Evolutionary conservation across 345 rosid species (phyloP), one percentile per base, ranked within the genome.

Genomic region (Citrus glauca): DNA sequence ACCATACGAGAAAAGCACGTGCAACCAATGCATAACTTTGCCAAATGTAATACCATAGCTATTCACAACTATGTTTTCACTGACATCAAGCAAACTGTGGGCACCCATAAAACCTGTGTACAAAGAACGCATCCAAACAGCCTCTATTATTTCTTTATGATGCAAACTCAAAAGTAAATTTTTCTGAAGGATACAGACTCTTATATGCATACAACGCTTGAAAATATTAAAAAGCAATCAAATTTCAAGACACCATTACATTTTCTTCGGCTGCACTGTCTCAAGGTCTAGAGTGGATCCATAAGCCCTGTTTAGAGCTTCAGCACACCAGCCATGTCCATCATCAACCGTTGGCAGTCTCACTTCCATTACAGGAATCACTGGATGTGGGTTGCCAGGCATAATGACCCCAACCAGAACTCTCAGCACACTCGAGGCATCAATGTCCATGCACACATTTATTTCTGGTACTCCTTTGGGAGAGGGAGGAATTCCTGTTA

Each of bases 271-370:
- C 80, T 86, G 91, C 80, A 91, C 75, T n/a, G 92, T 85, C 79
- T 84, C 86, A 30, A 95, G 69, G 84, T 87, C 93, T 6, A 93
- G 82, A 68, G 82, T 57, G 32, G 94, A 83, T 27, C 96, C 94
- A 37, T 90, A 89, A 40, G 86, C 77, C 74, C 72, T 86, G 82
- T 81, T 76, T 57, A 95, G 86, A 64, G 94, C 97, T 71, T 86
- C 88, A 1, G 90, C 90, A 42, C 93, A 91, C 97, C 97, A 93
- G 45, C 94, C 96, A 69, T 93, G 96, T 42, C 98, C 96, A 68
- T 90, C 94, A 68, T 93, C 98, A 67, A 93, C 91, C 2, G 91
- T 92, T 0, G 98, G 99, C 99, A 95, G 87, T 86, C 97, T 87
- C 66, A 93, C 94, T 66, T 92, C 98, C 86, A 95, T 85, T 24